Conservation (phyloP, 176 grass and related monocot genomes). For the Oryza glumipatula region DNA sequence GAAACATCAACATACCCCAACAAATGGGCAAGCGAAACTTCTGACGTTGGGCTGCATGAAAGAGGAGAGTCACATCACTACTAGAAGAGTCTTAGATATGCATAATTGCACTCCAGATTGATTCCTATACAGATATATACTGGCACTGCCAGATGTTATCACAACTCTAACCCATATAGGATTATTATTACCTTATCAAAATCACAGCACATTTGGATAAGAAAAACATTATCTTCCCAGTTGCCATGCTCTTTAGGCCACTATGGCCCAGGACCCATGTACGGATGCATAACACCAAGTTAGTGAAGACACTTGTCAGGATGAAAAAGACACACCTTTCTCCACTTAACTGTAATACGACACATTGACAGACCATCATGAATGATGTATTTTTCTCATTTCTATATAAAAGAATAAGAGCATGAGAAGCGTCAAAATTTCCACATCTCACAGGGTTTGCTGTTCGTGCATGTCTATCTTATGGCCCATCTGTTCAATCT, state of each 20-base stretch:
- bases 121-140: not conserved
- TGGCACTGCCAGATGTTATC: not conserved
- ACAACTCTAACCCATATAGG: not conserved
- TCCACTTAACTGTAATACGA: too few relatives aligned
- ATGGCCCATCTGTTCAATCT: not conserved
- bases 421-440: not conserved
- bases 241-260: not conserved
- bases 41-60: not conserved
- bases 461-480: slow-evolving; percentile 13
- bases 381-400: not conserved
- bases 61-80: too few relatives aligned
- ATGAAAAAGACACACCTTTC: not conserved
- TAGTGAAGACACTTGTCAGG: not conserved
- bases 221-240: not conserved
- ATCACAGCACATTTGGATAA: not conserved
- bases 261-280: not conserved
- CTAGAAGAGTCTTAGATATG: not conserved
- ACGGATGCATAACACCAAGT: not conserved
- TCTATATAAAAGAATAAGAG: not conserved
- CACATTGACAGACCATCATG: not conserved
- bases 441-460: not conserved
- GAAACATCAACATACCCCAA: slow-evolving; percentile 15
- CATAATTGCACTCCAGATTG: not conserved
- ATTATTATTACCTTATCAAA: not conserved
- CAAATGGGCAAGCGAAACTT: slow-evolving; percentile 22